Conservation (phyloP, 1,139 yeast genomes). For the Yarrowia galli region DNA sequence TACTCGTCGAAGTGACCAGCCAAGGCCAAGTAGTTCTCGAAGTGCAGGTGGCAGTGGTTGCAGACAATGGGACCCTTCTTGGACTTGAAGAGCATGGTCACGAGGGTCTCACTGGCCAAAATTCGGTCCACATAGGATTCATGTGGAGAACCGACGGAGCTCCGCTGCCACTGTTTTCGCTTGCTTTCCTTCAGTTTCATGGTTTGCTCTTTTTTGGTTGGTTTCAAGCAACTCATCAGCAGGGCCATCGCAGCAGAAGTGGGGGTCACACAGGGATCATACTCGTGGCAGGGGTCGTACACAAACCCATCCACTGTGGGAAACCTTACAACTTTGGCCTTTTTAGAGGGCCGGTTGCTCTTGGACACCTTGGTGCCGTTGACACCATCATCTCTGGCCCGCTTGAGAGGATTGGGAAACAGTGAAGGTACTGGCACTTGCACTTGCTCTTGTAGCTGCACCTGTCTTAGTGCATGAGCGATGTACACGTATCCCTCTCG, state of each 20-base stretch:
- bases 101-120: not conserved
- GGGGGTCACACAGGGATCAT: constrained; percentile 1
- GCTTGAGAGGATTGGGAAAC: too few species aligned
- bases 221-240: constrained; percentile 3
- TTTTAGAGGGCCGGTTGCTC: not conserved
- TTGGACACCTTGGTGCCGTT: not conserved
- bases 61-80: constrained; percentile 27
- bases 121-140: constrained; percentile 3
- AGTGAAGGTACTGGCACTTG: too few species aligned
- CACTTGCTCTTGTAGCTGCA: too few species aligned
- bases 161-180: not conserved
- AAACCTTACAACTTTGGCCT: not conserved
- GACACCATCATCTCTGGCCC: too few species aligned
- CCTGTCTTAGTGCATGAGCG: too few species aligned
- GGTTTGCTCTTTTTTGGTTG: constrained; percentile 2
- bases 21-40: constrained; percentile 14
- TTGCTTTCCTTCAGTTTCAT: constrained; percentile 4
- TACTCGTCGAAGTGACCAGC: not conserved
- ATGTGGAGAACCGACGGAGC: not conserved
- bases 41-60: constrained; percentile 7
- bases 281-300: not conserved
- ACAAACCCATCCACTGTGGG: not conserved
- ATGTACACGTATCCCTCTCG: too few species aligned
- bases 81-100: constrained; percentile 3
- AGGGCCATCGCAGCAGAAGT: not conserved